phyloP scores from a whole-genome alignment of 257 asterid species.

The Cruciata laevipes region DNA sequence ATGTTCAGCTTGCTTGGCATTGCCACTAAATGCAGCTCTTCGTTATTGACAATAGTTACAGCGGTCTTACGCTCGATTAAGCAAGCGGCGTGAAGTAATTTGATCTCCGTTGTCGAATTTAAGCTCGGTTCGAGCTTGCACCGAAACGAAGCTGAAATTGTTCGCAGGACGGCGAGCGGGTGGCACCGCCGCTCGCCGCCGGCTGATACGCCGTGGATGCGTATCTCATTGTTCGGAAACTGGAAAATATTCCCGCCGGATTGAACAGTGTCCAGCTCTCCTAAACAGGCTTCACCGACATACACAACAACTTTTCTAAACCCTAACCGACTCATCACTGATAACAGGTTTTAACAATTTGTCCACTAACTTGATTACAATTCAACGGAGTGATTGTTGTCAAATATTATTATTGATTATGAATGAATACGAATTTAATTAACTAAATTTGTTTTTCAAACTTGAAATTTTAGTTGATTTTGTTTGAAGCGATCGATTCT shows the following conservation, averaged over 20 bases:
- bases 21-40: conserved; percentile 92
- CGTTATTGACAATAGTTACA: conserved; percentile 62
- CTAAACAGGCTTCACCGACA: conserved; percentile 59
- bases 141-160: conserved; percentile 52
- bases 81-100: conserved; percentile 77
- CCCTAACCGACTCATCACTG: conserved; percentile 79
- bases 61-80: conserved; percentile 87
- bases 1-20: conserved; percentile 96
- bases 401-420: too few relatives aligned
- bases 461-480: too few relatives aligned
- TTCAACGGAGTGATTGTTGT: not conserved
- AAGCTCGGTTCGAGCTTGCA: conserved; percentile 85
- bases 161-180: conserved; percentile 76
- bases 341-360: not conserved
- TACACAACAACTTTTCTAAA: conserved; percentile 62
- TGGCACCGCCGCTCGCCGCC: conserved; percentile 78
- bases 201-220: conserved; percentile 54
- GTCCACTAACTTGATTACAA: not conserved
- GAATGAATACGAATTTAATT: too few relatives aligned
- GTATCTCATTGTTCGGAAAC: conserved; percentile 86
- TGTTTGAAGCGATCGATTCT: too few relatives aligned
- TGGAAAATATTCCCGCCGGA: conserved; percentile 50
- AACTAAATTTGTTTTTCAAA: not conserved
- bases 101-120: conserved; percentile 42
- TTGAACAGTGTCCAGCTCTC: conserved; percentile 62